A percentile compares a stretch with the other conserved stretches of the same genome.
These are phyloP conservation scores for Exophiala oligosperma DNA, from an alignment of 2,329 filamentous ascomycete genomes.

Conservation along the genomic window DNA sequence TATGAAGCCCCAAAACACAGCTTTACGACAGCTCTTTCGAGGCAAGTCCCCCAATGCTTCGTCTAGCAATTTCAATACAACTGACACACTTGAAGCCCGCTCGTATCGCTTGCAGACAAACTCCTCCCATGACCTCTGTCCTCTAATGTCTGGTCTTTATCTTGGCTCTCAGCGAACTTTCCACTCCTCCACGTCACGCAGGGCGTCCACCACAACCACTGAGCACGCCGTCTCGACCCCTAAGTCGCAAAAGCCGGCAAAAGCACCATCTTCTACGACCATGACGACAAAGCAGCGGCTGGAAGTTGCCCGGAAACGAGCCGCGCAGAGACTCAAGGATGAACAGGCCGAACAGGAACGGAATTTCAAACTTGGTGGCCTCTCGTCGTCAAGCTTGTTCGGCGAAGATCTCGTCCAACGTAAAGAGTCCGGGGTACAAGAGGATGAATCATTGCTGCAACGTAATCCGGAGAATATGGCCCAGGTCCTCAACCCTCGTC, in stretches of 20 bases:
- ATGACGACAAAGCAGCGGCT: constrained; percentile 13
- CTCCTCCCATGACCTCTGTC: constrained; percentile 6
- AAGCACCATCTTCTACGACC: background rate
- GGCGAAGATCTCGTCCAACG: constrained; percentile 18
- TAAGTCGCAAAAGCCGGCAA: background rate
- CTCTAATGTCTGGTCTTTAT: constrained; percentile 11
- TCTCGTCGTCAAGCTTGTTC: constrained; percentile 16
- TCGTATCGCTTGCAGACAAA: background rate
- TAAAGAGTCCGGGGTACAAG: constrained; percentile 13
- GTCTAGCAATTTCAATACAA: background rate
- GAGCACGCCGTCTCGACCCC: background rate
- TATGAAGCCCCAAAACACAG: background rate
- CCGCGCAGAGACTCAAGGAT: constrained; percentile 11
- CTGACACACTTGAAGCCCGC: background rate
- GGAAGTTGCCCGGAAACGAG: constrained; percentile 9
- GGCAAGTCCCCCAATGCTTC: background rate
- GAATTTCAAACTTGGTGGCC: constrained; percentile 11
- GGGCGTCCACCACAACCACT: background rate
- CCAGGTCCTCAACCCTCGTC: constrained; percentile 72
- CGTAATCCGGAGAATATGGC: constrained; percentile 58
- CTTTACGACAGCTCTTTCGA: background rate
- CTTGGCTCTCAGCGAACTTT: constrained; percentile 3
- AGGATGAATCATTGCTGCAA: constrained; percentile 29
- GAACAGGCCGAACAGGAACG: constrained; percentile 11
- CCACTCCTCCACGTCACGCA: constrained; percentile 2